These are phyloP conservation scores for Rosa lucieae DNA, from an alignment of 306 rosid species.

Conservation along the genomic window DNA sequence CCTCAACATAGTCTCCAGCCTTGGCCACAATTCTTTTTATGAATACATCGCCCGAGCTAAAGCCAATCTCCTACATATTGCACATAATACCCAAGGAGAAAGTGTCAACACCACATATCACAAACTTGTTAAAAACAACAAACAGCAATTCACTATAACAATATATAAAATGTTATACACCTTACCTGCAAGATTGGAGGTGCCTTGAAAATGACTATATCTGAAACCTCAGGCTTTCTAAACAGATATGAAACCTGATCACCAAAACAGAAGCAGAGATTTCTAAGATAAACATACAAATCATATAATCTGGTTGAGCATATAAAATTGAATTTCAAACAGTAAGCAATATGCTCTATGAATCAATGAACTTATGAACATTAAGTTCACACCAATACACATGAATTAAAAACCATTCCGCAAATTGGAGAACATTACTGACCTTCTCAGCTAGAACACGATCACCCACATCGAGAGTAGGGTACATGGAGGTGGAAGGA, in stretches of 20 bases:
- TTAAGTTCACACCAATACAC: too few species aligned
- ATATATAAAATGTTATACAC: not conserved
- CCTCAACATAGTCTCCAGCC: slow-evolving; percentile 90
- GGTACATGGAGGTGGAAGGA: slow-evolving; percentile 90
- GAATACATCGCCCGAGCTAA: slow-evolving; percentile 62
- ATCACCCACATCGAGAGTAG: slow-evolving; percentile 89
- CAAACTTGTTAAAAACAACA: slow-evolving; percentile 10
- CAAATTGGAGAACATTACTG: not conserved
- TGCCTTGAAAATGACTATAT: slow-evolving; percentile 84
- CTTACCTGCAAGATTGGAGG: slow-evolving; percentile 78
- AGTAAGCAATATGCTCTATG: not conserved
- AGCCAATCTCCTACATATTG: slow-evolving; percentile 61
- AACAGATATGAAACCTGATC: slow-evolving; percentile 81
- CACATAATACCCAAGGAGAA: slow-evolving; percentile 10
- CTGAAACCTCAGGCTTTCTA: slow-evolving; percentile 87
- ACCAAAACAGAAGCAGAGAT: slow-evolving; percentile 13
- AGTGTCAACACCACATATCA: slow-evolving; percentile 11
- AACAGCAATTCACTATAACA: not conserved
- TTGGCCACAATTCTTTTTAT: slow-evolving; percentile 89
- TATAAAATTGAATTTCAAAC: not conserved
- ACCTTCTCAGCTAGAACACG: slow-evolving; percentile 97
- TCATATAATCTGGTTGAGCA: not conserved
- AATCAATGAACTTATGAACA: too few species aligned
- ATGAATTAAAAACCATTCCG: too few species aligned
- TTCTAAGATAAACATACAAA: not conserved